Base-by-base conservation (phyloP, 2,329 filamentous ascomycete genomes). In the Shiraia sp. region DNA sequence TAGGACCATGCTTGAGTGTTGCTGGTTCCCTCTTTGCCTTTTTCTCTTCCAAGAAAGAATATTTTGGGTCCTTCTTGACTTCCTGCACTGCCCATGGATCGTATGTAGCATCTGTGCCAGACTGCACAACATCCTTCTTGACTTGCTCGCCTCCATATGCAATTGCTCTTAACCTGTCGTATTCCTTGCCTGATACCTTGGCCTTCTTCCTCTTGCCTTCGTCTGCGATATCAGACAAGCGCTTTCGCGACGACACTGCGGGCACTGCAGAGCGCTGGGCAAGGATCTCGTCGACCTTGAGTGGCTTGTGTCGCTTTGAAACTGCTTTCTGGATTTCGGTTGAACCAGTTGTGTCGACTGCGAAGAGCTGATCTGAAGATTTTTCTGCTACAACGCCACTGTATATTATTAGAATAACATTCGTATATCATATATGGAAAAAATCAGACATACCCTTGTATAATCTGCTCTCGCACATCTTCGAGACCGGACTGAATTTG, bases 261-360 rank as follows among this genome's bases (percentile, higher is more conserved):
- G 90, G 87, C 7, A 97, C 80, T 10, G 84, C 85, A 25, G 91
- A 96, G 49, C 93, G 85, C 61, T 85, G 79, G 22, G 87, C 85
- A 57, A 99, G 84, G 51, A 99, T 97, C 65, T 97, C 88, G 66
- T 99, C 92, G 51, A 86, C 85, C 71, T 90, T 95, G 55, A 99
- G 81, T 4, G 80, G 79, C 74, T 95, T 96, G 65, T 85, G 82
- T 52, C 76, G 74, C 65, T 85, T 87, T 49, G 82, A 77, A 58
- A 83, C 78, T 49, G 80, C 72, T 63, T 84, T 86, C 41, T 81
- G 76, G 47, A 90, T 81, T 37, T 79, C 74, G 34, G 77, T 72
- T 59, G 90, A 86, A 47, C 91, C 89, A 34, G 77, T 76, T 1
- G 83, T 82, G 65, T 97, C 93, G 62, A 96, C 72, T 24, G 83